Evolutionary conservation across 371 early-diverging fungal species (phyloP).

Genomic region (Saksenaea vasiformis): DNA sequence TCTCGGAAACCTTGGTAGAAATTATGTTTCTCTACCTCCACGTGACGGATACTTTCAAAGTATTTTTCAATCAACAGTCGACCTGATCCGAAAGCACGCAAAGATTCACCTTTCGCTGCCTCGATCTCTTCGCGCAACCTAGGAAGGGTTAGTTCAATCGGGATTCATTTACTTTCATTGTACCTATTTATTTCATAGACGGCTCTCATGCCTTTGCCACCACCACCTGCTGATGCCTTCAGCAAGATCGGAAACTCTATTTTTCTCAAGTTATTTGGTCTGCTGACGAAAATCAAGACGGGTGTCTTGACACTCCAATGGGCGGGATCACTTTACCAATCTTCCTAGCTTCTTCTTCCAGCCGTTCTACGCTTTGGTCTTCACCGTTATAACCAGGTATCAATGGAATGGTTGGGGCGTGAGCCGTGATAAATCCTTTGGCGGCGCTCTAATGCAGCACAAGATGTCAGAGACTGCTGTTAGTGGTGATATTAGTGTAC

Average conservation of each 20-base stretch:
- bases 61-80: conserved; percentile 92
- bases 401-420: conserved; percentile 76
- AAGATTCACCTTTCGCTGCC: conserved; percentile 84
- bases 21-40: conserved; percentile 61
- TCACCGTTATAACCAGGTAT: conserved; percentile 94
- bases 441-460: conserved; percentile 75
- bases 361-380: conserved; percentile 54
- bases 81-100: conserved; percentile 88
- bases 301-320: not conserved
- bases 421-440: conserved; percentile 48
- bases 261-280: not conserved
- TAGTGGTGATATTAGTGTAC: conserved; percentile 38
- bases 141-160: conserved; percentile 8
- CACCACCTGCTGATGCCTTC: conserved; percentile 91
- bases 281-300: not conserved
- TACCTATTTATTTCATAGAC: conserved; percentile 46
- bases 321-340: conserved; percentile 45
- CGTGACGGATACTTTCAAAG: conserved; percentile 88
- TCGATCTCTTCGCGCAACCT: conserved; percentile 80
- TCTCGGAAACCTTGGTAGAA: not conserved
- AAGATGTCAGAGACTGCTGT: not conserved
- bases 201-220: conserved; percentile 92
- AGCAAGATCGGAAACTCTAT: conserved; percentile 85
- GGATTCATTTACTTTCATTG: not conserved
- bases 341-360: conserved; percentile 54